These are phyloP conservation scores for Lentinula aciculospora DNA, from an alignment of 768 basidiomycete genomes.

Conservation along the genomic window DNA sequence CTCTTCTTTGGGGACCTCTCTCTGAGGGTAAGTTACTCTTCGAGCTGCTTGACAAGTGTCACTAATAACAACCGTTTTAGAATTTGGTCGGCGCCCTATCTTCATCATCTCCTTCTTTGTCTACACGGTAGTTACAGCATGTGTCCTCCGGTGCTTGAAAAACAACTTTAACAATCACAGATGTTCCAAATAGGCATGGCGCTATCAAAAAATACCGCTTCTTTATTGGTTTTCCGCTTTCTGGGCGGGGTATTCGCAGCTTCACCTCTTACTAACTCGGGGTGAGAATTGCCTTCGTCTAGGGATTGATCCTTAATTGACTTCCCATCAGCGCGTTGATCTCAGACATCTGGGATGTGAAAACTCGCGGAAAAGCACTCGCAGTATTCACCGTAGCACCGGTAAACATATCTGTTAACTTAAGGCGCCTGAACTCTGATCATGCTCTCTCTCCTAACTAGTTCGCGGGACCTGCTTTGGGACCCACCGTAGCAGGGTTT, in stretches of 20 bases:
- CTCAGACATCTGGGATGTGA: conserved; percentile 59
- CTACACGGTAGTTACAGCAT: conserved; percentile 38
- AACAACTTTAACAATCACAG: conserved; percentile 19
- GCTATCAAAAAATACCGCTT: conserved; percentile 51
- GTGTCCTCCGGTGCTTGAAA: neutral
- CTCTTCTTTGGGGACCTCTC: conserved; percentile 53
- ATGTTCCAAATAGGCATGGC: conserved; percentile 62
- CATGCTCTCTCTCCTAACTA: neutral
- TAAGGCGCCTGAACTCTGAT: neutral
- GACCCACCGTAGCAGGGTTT: conserved; percentile 49
- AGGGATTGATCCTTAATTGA: neutral
- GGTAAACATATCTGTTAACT: conserved; percentile 25
- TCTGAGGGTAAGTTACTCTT: conserved; percentile 22
- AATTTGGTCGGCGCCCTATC: conserved; percentile 55
- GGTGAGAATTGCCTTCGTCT: conserved; percentile 29
- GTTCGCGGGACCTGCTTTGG: conserved; percentile 51
- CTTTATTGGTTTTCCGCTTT: conserved; percentile 66
- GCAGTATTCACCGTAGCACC: conserved; percentile 60
- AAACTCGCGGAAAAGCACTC: conserved; percentile 57
- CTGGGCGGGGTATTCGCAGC: conserved; percentile 67
- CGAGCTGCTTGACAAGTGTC: no score
- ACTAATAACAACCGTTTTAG: conserved; percentile 1
- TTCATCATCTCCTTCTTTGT: conserved; percentile 52
- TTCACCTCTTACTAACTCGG: conserved; percentile 64
- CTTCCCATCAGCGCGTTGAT: conserved; percentile 35